These are phyloP conservation scores for Phytopythium sindhum DNA, from an alignment of 352 stramenopile genomes.

Conservation along the genomic window DNA sequence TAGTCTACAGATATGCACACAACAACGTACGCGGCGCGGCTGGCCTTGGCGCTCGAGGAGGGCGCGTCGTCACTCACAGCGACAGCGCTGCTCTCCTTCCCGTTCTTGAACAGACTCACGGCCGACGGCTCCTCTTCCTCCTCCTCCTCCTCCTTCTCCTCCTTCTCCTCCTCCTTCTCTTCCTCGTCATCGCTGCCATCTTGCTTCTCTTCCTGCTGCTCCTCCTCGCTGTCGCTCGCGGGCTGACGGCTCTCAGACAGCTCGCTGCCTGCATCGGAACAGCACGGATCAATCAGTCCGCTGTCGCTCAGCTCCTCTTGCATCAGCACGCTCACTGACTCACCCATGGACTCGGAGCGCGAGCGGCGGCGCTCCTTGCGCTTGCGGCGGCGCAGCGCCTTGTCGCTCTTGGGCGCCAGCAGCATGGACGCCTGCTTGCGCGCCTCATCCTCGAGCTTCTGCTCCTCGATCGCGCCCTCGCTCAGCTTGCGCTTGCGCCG, in stretches of 20 bases:
- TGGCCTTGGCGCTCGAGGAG: conserved; percentile 11
- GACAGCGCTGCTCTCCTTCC: conserved; percentile 5
- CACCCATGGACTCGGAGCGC: conserved; percentile 34
- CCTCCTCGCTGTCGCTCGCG: conserved; percentile 18
- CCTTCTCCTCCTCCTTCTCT: conserved; percentile 23
- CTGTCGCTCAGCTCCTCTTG: no score
- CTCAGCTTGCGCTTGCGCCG: conserved; percentile 83
- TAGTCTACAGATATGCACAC: not conserved
- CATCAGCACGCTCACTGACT: not conserved
- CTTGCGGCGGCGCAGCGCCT: conserved; percentile 38
- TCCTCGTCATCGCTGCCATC: conserved; percentile 18
- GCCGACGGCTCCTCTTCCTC: conserved; percentile 29
- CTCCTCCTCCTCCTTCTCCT: conserved; percentile 17
- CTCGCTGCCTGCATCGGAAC: conserved; percentile 15
- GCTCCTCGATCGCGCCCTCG: conserved; percentile 72
- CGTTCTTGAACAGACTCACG: conserved; percentile 57
- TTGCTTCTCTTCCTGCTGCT: conserved; percentile 22
- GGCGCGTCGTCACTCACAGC: conserved; percentile 17
- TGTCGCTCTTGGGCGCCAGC: conserved; percentile 47
- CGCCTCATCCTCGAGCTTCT: conserved; percentile 61
- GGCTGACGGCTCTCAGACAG: conserved; percentile 1
- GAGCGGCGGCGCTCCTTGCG: conserved; percentile 41
- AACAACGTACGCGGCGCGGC: conserved; percentile 16
- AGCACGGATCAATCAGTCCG: not conserved
- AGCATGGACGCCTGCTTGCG: conserved; percentile 63